phyloP scores from a whole-genome alignment of 257 asterid species.

The Fraxinus anomala region DNA sequence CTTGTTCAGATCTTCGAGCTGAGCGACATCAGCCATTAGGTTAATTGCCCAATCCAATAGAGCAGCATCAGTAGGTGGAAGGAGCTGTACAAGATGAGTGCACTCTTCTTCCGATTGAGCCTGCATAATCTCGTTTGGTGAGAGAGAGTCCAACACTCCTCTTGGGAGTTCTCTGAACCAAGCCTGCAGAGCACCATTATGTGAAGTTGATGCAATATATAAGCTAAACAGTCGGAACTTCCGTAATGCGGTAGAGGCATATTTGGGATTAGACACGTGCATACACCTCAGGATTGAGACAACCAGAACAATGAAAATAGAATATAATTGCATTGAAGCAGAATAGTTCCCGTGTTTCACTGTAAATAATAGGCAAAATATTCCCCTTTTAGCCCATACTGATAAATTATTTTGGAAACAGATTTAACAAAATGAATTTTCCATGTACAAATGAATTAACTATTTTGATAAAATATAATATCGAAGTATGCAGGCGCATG shows the following conservation, averaged over 20 bases:
- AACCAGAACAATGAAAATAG: no score
- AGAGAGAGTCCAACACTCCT: conserved; percentile 74
- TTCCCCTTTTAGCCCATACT: no score
- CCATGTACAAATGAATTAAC: no score
- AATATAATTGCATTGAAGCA: no score
- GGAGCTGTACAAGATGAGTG: conserved; percentile 56
- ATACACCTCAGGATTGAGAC: no score
- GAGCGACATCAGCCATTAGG: conserved; percentile 96
- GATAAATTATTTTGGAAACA: no score
- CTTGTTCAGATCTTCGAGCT: conserved; percentile 69
- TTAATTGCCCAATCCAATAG: conserved; percentile 87
- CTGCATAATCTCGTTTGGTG: conserved; percentile 75
- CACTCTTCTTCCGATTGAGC: conserved; percentile 79
- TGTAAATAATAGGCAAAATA: no score
- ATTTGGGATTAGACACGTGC: no score
- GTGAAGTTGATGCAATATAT: not conserved
- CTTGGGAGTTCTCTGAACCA: conserved; percentile 93
- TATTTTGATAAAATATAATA: no score
- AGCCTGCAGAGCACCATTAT: conserved; percentile 37
- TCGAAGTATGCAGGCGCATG: no score
- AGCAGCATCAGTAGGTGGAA: conserved; percentile 78
- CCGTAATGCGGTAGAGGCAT: not conserved
- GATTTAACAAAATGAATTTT: no score
- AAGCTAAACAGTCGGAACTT: not conserved
- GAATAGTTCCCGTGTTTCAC: no score